Base-by-base conservation (phyloP, 2,329 filamentous ascomycete species). In the Pseudogymnoascus sp. region DNA sequence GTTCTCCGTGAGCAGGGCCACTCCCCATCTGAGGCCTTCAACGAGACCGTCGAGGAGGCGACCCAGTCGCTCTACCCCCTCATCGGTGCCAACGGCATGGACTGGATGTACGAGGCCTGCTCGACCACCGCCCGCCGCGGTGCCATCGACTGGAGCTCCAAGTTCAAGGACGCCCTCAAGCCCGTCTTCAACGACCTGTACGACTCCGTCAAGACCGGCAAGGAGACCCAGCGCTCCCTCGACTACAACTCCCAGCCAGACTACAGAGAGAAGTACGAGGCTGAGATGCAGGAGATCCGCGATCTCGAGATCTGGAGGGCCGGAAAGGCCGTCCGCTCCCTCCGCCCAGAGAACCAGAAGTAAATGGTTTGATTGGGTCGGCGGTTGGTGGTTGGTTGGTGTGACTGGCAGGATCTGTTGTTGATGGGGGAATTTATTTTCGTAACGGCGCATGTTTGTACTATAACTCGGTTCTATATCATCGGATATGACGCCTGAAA, bases 61-160 rank as follows among this genome's bases (percentile, higher is more conserved):
- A 99, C 94, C 60, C 94, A 99, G 85, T 91, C 86, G 69, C 83
- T 99, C 74, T 99, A 99, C 85, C 94, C 94, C 67, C 84, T 99
- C 74, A 99, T 99, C 74, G 94, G 93, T 74, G 86, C 85, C 79
- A 89, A 97, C 80, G 94, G 94, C 74, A 97, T 99, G 94, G 94
- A 99, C 84, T 99, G 95, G 91, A 99, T 99, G 94, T 99, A 95
- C 83, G 92, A 93, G 76, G 94, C 94, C 69, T 99, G 94, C 89
- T 97, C 93, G 66, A 99, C 94, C 75, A 99, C 94, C 63, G 94
- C 94, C 74, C 91, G 94, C 74, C 92, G 94, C 75, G 94, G 94
- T 79, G 94, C 94, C 79, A 96, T 99, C 75, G 94, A 99, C 85
- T 99, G 94, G 94, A 93, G 88, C 75, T 87, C 88, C 77, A 84